Evolutionary conservation across 2,329 filamentous ascomycete species (phyloP), one percentile per base, ranked within the genome.

Genomic region (Rachicladosporium sp.): DNA sequence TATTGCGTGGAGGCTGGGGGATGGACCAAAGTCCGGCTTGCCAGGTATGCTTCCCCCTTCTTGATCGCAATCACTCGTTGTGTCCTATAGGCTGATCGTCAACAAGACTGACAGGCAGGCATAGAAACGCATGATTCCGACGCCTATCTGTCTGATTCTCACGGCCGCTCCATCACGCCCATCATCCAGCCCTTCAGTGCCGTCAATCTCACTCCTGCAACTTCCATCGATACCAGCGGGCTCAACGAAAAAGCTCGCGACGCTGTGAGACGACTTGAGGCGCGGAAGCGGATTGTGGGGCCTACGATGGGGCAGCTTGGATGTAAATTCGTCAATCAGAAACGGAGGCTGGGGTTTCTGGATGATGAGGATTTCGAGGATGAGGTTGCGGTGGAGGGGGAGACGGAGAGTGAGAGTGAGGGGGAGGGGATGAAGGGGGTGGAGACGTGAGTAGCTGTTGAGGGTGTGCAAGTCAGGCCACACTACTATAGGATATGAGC

Each of bases 1-100:
- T 11, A 50, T 76, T 33, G 70, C 69, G n/a, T 73, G 72, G 68
- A 61, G 66, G 47, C 60, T 71, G 33, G 75, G 75, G n/a, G 74
- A 78, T 59, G 75, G 76, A 38, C 74, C 73, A 32, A 63, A 63
- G 35, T 65, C 67, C 42, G 67, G 67, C 44, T 58, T 67, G 50
- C 69, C 67, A 61, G 73, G 74, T 78, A 67, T 72, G 69, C 63
- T 27, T 27, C 23, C 23, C n/a, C n/a, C n/a, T n/a, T n/a, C n/a
- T n/a, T n/a, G n/a, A n/a, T n/a, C n/a, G n/a, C n/a, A n/a, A n/a
- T n/a, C n/a, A n/a, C n/a, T n/a, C n/a, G n/a, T n/a, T n/a, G n/a
- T n/a, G n/a, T n/a, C n/a, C n/a, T n/a, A n/a, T n/a, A n/a, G 23
- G 23, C 23, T 27, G 23, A 27, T 27, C 23, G 23, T 27, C 23